A percentile compares a stretch with the other conserved stretches of the same genome.
phyloP scores from a whole-genome alignment of 2,329 filamentous ascomycete species.

The Mycosphaerella sp. region DNA sequence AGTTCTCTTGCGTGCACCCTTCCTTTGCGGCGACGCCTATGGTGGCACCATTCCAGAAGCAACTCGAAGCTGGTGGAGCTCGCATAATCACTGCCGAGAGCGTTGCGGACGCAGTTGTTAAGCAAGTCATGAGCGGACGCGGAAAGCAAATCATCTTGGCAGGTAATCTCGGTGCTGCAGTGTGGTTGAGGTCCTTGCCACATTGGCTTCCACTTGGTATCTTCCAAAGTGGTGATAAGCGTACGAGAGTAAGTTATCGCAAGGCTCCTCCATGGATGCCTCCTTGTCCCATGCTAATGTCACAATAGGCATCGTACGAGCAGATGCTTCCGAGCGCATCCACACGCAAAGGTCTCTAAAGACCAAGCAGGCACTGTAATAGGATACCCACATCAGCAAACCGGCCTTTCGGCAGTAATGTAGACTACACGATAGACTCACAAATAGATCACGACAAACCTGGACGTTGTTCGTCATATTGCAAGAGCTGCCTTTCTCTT shows the following conservation, averaged over 20 bases:
- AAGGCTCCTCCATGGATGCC: neutral
- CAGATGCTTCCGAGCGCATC: slow-evolving; percentile 4
- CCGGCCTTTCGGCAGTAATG: neutral
- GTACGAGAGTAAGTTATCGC: slow-evolving; percentile 5
- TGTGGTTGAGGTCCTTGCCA: slow-evolving; percentile 13
- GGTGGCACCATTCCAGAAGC: slow-evolving; percentile 30
- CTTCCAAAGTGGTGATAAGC: slow-evolving; percentile 12
- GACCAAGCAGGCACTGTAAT: slow-evolving; percentile 2
- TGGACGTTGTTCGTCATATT: neutral
- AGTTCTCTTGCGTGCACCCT: slow-evolving; percentile 40
- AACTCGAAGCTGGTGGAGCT: slow-evolving; percentile 30
- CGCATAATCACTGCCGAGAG: slow-evolving; percentile 36
- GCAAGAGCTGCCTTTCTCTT: too few relatives aligned
- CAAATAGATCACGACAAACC: slow-evolving; percentile 5
- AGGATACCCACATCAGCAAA: slow-evolving; percentile 6
- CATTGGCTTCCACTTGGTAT: slow-evolving; percentile 14
- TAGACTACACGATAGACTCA: slow-evolving; percentile 9
- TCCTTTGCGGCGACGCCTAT: slow-evolving; percentile 39
- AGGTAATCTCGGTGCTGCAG: slow-evolving; percentile 14
- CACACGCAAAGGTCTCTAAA: neutral
- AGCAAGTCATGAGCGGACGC: slow-evolving; percentile 38
- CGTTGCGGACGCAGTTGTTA: slow-evolving; percentile 40
- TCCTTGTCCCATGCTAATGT: slow-evolving; percentile 1
- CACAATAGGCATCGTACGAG: slow-evolving; percentile 3
- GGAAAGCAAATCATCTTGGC: slow-evolving; percentile 40